Percentiles rank a stretch among this genome's conserved stretches.
phyloP scores from a whole-genome alignment of 768 basidiomycete species.

The Hygrocybe coccinea region DNA sequence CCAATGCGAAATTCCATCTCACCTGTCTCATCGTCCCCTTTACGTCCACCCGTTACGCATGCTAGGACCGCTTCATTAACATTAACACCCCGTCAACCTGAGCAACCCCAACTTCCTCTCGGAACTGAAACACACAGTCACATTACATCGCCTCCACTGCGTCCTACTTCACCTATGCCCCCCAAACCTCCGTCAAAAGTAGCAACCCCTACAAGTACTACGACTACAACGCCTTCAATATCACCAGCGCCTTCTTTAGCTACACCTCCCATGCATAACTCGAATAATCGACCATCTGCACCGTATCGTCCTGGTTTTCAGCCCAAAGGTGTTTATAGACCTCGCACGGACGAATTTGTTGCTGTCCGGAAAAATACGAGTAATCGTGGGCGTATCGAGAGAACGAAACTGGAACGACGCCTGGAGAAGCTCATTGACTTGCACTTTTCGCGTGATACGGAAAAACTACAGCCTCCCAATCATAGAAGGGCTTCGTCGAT shows the following conservation, averaged over 20 bases:
- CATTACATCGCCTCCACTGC: too few relatives aligned
- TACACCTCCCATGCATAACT: constrained; percentile 16
- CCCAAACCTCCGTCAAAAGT: not conserved
- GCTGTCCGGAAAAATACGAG: constrained; percentile 35
- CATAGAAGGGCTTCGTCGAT: constrained; percentile 59
- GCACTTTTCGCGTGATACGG: constrained; percentile 50
- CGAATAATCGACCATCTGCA: constrained; percentile 33
- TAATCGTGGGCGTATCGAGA: constrained; percentile 54
- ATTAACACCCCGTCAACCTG: too few relatives aligned
- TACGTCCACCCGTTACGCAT: not conserved
- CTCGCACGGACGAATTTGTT: constrained; percentile 78
- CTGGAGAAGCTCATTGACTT: constrained; percentile 81
- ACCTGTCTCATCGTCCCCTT: not conserved
- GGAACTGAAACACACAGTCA: too few relatives aligned
- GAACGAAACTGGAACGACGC: constrained; percentile 77
- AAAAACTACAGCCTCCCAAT: constrained; percentile 9
- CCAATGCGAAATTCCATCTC: not conserved
- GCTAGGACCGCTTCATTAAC: not conserved
- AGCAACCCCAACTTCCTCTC: too few relatives aligned
- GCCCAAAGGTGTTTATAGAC: constrained; percentile 77
- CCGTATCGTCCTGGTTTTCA: constrained; percentile 93
- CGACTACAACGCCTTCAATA: constrained; percentile 10
- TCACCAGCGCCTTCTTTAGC: constrained; percentile 20
- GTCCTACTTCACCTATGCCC: not conserved
- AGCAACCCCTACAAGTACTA: constrained; percentile 2